Evolutionary conservation across 1,139 yeast species (phyloP), one percentile per base, ranked within the genome.

Genomic region (Debaryomyces sp.): DNA sequence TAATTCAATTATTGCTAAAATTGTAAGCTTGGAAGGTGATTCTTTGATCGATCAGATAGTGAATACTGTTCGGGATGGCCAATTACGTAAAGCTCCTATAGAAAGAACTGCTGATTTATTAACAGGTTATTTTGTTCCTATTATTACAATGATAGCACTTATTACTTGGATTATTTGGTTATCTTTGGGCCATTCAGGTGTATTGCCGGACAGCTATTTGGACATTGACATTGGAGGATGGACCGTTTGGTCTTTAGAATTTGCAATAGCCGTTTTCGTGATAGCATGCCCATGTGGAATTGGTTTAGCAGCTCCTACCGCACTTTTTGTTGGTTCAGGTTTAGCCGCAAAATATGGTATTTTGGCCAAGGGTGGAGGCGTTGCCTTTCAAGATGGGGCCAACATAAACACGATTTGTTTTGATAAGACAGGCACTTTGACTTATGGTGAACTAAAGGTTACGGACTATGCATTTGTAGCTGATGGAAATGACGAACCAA

Each of bases 351-450:
- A 70, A 49, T 56, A 83, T 61, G 95, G 95, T n/a, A 84, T 87
- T 43, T 70, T 87, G 43, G 91, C 88, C 1, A 79, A 85, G 58
- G 94, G 94, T 30, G 95, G 95, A 10, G 95, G 95, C 41, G 84
- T 82, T 45, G 91, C 94, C 1, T 87, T 87, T 61, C 92, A 87
- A 64, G 90, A 87, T 59, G 92, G 87, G 2, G 80, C 91, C 1
- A 72, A 71, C 27, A 71, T 85, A 30, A 80, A 81, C 49, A 78
- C 84, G 41, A 80, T 87, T 12, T 87, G 92, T 57, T 87, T 87
- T 64, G 95, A 87, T 65, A 87, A 87, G 57, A 87, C 95, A 0
- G 95, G 95, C 1, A 87, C 95, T 0, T 69, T 87, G 52, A 87
- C 95, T 0, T 84, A 82, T 21, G 89, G 89, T 1, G 81, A 81